phyloP scores from a whole-genome alignment of 441 rosid species.

The Adansonia madagascariensis region DNA sequence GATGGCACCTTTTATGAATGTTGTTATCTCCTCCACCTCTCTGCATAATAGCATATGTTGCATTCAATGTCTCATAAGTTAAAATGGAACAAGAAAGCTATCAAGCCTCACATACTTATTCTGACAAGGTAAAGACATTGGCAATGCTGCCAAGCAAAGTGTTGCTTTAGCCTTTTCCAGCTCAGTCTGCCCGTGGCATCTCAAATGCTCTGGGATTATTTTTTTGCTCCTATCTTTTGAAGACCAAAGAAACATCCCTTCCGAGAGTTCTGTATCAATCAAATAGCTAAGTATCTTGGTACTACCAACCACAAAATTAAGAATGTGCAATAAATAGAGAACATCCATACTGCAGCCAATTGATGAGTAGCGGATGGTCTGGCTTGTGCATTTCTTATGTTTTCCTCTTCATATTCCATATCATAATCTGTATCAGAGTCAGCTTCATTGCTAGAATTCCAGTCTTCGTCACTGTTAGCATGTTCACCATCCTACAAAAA shows the following conservation, averaged over 20 bases:
- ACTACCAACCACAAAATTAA: slow-evolving; percentile 29
- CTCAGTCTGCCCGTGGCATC: slow-evolving; percentile 84
- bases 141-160: slow-evolving; percentile 77
- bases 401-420: slow-evolving; percentile 58
- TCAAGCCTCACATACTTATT: slow-evolving; percentile 52
- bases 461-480: slow-evolving; percentile 77
- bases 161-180: slow-evolving; percentile 88
- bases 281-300: slow-evolving; percentile 16
- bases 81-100: neutral
- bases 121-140: slow-evolving; percentile 89
- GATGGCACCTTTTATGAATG: slow-evolving; percentile 84
- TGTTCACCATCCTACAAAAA: slow-evolving; percentile 51
- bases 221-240: slow-evolving; percentile 85
- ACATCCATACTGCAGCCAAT: slow-evolving; percentile 63
- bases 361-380: slow-evolving; percentile 45
- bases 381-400: slow-evolving; percentile 39
- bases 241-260: slow-evolving; percentile 83
- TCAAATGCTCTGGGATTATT: slow-evolving; percentile 80
- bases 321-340: slow-evolving; percentile 26
- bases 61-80: slow-evolving; percentile 18
- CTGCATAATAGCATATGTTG: slow-evolving; percentile 33
- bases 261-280: slow-evolving; percentile 60
- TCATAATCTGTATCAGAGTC: slow-evolving; percentile 68
- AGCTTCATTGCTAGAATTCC: slow-evolving; percentile 54
- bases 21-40: slow-evolving; percentile 89